phyloP scores from a whole-genome alignment of 495 filamentous ascomycete genomes.

The Penicillium herquei region DNA sequence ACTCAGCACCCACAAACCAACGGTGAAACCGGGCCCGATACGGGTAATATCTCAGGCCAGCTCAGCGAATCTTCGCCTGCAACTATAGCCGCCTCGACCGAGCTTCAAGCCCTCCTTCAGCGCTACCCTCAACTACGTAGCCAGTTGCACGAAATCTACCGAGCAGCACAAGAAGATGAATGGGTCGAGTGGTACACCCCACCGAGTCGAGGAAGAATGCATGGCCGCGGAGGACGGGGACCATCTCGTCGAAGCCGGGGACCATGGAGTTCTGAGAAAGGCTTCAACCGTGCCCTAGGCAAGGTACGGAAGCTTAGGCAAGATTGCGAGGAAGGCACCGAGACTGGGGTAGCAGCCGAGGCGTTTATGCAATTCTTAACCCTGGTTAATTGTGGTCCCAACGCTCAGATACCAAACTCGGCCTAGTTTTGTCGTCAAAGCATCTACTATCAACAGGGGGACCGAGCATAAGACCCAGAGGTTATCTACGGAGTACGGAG shows the following conservation, averaged over 20 bases:
- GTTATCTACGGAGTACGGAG: no score
- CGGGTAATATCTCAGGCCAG: neutral
- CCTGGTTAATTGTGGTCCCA: constrained; percentile 31
- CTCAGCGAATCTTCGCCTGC: constrained; percentile 4
- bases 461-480: no score
- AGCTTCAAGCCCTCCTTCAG: constrained; percentile 51
- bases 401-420: constrained; percentile 3
- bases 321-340: constrained; percentile 37
- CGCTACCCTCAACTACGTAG: constrained; percentile 50
- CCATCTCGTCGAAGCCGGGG: constrained; percentile 35
- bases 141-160: constrained; percentile 52
- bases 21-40: constrained; percentile 7
- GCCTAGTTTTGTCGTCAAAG: neutral
- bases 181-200: constrained; percentile 36
- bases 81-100: constrained; percentile 32
- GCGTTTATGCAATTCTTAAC: constrained; percentile 42
- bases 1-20: neutral
- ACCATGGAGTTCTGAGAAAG: constrained; percentile 46
- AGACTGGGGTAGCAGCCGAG: constrained; percentile 34
- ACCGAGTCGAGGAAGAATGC: constrained; percentile 18
- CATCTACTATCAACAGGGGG: neutral
- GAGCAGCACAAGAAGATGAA: constrained; percentile 47
- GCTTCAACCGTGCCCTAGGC: constrained; percentile 43
- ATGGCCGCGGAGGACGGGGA: constrained; percentile 46
- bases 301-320: constrained; percentile 41